These are phyloP conservation scores for Daucus carota DNA, from an alignment of 129 eudicot species.

Conservation along the genomic window DNA sequence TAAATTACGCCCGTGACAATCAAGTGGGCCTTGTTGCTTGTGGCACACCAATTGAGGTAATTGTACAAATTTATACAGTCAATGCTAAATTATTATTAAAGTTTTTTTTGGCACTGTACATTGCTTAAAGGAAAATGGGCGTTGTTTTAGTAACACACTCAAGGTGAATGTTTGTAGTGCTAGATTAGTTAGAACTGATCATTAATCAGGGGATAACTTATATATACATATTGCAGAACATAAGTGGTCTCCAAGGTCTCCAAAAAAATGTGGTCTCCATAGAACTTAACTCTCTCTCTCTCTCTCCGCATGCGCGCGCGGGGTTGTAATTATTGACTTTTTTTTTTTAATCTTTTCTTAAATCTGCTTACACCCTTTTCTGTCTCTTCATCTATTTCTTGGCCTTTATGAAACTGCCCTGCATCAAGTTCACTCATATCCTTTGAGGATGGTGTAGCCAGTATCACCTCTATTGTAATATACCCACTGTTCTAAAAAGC, in stretches of 20 bases:
- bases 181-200: background rate
- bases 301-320: too few relatives aligned
- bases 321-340: too few relatives aligned
- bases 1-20: conserved; percentile 75
- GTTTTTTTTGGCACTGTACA: background rate
- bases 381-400: background rate
- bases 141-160: background rate
- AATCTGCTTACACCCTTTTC: background rate
- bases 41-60: conserved; percentile 91
- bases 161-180: background rate
- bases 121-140: background rate
- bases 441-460: background rate
- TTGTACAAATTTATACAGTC: background rate
- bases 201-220: background rate
- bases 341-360: background rate
- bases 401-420: background rate
- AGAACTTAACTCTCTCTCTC: too few relatives aligned
- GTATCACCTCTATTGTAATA: too few relatives aligned
- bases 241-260: too few relatives aligned
- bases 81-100: background rate
- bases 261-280: too few relatives aligned
- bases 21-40: conserved; percentile 69
- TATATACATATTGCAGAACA: too few relatives aligned
- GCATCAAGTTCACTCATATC: background rate
- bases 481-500: too few relatives aligned